Evolutionary conservation across 2,329 filamentous ascomycete genomes (phyloP), one percentile per base, ranked within the genome.

Genomic region (Berkeleyomyces rouxiae): DNA sequence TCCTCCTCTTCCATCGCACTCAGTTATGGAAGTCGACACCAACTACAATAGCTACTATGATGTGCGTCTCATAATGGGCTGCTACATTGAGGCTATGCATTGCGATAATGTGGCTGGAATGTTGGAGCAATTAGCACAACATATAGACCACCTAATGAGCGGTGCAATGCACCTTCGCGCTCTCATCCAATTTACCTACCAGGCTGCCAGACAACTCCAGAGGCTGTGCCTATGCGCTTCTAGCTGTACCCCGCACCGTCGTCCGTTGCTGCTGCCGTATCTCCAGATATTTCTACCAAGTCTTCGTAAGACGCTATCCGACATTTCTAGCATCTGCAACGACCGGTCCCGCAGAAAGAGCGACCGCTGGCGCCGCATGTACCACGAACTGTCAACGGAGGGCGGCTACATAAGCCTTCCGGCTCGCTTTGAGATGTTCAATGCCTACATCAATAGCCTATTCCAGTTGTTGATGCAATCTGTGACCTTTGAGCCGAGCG

Each of bases 291-390:
- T 83, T 13, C 72, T 85, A 1, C 82, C 82, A 0, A 82, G 80
- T 63, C 71, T 84, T 16, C 75, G 74, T 61, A 76, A 73, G 62
- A 79, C 78, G 0, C 69, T 85, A 13, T 70, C 74, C 49, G 80
- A 83, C 65, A 83, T 85, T 66, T 76, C 71, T 47, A 65, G 64
- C 7, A 76, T 76, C 69, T 78, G 81, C 67, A 76, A 81, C 42
- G 77, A 83, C 67, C 76, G 73, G 43, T 73, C 73, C 3, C 66
- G 77, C 49, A 72, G 74, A 16, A 77, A 75, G 61, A 74, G 78
- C 65, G 72, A 75, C 43, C 76, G 81, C 61, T 85, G 82, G 82
- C 75, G 77, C 49, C 76, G 75, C 66, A 83, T 84, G 80, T 82
- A 79, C 68, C 75, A 82, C 69, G 71, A 73, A 4, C 76, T 84